A percentile compares a stretch with the other conserved stretches of the same genome.
Evolutionary conservation across 176 grass and related monocot genomes (phyloP).

Genomic region (Aegilops longissima): DNA sequence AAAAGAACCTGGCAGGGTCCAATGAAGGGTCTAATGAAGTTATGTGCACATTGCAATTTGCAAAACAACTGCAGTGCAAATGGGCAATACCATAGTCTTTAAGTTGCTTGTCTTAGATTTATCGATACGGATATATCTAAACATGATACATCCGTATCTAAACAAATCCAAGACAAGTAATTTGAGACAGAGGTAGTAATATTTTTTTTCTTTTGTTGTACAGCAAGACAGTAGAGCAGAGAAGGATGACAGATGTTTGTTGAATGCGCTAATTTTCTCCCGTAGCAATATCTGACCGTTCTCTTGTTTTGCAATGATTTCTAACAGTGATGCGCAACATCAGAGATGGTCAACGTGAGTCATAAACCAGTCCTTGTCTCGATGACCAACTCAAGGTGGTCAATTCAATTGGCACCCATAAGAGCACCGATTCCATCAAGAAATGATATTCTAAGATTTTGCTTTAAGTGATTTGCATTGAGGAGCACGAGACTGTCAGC

Average conservation of each 20-base stretch:
- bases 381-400: neutral
- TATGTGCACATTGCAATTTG: neutral
- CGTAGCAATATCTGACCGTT: neutral
- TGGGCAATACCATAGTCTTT: neutral
- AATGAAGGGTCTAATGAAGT: neutral
- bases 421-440: neutral
- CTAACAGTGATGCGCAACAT: neutral
- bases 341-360: neutral
- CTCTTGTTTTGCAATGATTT: neutral
- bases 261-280: neutral
- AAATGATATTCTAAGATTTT: neutral
- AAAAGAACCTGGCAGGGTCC: neutral
- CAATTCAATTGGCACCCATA: neutral
- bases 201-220: neutral
- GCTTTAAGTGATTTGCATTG: neutral
- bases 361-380: neutral
- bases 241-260: neutral
- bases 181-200: neutral
- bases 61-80: neutral
- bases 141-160: too few relatives aligned
- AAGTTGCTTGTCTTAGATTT: too few relatives aligned
- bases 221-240: neutral
- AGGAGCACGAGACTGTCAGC: neutral
- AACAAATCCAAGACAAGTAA: too few relatives aligned
- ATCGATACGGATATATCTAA: too few relatives aligned